These are phyloP conservation scores for Coniosporium apollinis DNA, from an alignment of 495 filamentous ascomycete genomes.

Conservation along the genomic window DNA sequence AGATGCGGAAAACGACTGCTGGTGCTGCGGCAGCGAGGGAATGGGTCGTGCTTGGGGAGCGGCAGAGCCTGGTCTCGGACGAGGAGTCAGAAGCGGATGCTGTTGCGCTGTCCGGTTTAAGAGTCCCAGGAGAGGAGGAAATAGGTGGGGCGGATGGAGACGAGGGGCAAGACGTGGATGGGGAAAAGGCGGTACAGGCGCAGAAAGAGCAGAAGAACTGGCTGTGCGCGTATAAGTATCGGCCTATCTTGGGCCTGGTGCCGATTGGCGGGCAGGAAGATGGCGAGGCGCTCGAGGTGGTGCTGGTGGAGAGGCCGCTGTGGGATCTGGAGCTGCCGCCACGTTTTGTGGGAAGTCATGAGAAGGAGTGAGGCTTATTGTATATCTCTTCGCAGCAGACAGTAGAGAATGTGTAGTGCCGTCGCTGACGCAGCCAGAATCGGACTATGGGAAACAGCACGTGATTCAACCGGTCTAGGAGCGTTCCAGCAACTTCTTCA, in stretches of 20 bases:
- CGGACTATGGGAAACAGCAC: no score
- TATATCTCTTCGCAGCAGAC: no score
- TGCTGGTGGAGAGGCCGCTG: constrained; percentile 68
- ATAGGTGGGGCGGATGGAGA: not conserved
- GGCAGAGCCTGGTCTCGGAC: constrained; percentile 13
- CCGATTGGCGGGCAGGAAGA: constrained; percentile 33
- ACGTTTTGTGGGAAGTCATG: constrained; percentile 29
- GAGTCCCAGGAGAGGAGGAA: constrained; percentile 3
- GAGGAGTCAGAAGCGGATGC: constrained; percentile 3
- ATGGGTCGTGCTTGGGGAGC: constrained; percentile 30
- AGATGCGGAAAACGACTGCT: constrained; percentile 36
- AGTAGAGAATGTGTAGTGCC: no score
- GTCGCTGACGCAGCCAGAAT: no score
- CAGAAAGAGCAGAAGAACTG: constrained; percentile 30
- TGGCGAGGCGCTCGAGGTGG: constrained; percentile 48
- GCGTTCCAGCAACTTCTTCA: no score
- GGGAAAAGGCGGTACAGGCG: constrained; percentile 14
- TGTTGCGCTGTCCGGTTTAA: constrained; percentile 10
- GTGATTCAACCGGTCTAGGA: no score
- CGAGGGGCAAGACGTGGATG: constrained; percentile 4
- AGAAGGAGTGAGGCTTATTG: no score
- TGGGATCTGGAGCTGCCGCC: constrained; percentile 72
- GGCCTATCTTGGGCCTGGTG: constrained; percentile 78
- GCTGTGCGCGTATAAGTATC: constrained; percentile 82
- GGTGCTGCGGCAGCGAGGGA: constrained; percentile 26